Evolutionary conservation across 73 alveolate genomes (phyloP), one percentile per base, ranked within the genome.

Genomic region (Paramecium bursaria): DNA sequence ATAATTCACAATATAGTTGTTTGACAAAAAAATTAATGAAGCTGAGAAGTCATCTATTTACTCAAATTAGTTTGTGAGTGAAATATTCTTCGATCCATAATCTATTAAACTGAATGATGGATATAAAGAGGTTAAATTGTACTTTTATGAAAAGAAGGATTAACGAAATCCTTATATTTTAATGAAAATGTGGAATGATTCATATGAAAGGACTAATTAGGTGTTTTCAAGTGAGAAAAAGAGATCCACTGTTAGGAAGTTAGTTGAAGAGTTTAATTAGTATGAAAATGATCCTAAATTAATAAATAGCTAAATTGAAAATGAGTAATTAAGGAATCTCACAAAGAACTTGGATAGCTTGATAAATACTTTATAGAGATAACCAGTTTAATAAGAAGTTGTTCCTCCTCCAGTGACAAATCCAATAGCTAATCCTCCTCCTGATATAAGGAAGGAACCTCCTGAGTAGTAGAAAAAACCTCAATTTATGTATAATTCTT

Each of bases 401-500:
- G 5, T 11, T 39, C 49, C 49, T 39, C 49, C 49, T 39, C 49
- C 49, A 7, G 14, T 11, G 5, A 5, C 49, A 7, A 39, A 39
- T 7, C 5, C 14, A 7, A 5, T 11, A 7, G 5, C 49, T 7
- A 39, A 39, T 39, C 11, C 49, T 39, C 11, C 49, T 3, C 60
- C 19, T 31, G 39, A 31, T 14, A 67, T 39, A 42, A 6, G 60
- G 3, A 67, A 67, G 35, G 82, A 67, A 67, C 17, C 26, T 4
- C 14, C 82, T 42, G 22, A 31, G 21, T n/a, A n/a, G n/a, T 57
- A 53, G 17, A 67, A 67, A 10, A 67, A 67, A 67, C 76, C 76
- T 57, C 17, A 57, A n/a, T 33, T 44, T n/a, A n/a, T n/a, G 7
- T 67, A 67, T 67, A 39, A 53, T 15, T 67, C 82, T 2, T 67